These are phyloP conservation scores for Rhizopogon rudus DNA, from an alignment of 768 basidiomycete genomes.

Conservation along the genomic window DNA sequence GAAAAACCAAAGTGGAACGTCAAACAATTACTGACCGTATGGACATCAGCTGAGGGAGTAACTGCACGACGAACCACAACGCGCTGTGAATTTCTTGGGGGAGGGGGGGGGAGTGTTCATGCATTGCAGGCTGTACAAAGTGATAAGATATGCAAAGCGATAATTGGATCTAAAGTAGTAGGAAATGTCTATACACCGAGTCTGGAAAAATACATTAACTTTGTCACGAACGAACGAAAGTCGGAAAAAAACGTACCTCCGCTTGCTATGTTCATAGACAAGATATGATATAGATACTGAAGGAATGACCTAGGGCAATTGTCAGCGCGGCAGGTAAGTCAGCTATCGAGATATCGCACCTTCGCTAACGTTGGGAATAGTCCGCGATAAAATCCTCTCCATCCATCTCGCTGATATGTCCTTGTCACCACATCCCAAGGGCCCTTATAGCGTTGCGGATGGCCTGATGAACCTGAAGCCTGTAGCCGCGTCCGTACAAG, in stretches of 20 bases:
- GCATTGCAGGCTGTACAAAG: conserved; percentile 22
- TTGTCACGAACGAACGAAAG: conserved; percentile 5
- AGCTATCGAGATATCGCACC: conserved; percentile 33
- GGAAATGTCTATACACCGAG: conserved; percentile 49
- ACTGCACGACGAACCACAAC: conserved; percentile 3
- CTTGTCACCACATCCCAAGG: conserved; percentile 77
- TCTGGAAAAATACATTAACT: conserved; percentile 27
- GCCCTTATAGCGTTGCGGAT: conserved; percentile 89
- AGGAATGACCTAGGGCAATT: conserved; percentile 69
- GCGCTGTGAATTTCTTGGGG: conserved; percentile 7
- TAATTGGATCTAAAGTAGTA: conserved; percentile 6
- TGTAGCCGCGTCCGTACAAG: conserved; percentile 92
- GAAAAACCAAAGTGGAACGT: neutral
- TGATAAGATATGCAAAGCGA: conserved; percentile 19
- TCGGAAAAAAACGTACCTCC: conserved; percentile 44
- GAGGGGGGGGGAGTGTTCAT: conserved; percentile 9
- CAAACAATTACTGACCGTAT: neutral
- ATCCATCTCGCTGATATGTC: conserved; percentile 83
- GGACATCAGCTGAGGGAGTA: neutral
- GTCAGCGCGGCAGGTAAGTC: conserved; percentile 1
- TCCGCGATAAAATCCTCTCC: conserved; percentile 93
- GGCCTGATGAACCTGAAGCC: conserved; percentile 93
- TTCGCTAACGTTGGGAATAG: conserved; percentile 91
- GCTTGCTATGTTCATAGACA: conserved; percentile 85
- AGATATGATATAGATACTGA: conserved; percentile 97